Evolutionary conservation across 1,284 basidiomycete species (phyloP).

Genomic region (Rhodofomes roseus): DNA sequence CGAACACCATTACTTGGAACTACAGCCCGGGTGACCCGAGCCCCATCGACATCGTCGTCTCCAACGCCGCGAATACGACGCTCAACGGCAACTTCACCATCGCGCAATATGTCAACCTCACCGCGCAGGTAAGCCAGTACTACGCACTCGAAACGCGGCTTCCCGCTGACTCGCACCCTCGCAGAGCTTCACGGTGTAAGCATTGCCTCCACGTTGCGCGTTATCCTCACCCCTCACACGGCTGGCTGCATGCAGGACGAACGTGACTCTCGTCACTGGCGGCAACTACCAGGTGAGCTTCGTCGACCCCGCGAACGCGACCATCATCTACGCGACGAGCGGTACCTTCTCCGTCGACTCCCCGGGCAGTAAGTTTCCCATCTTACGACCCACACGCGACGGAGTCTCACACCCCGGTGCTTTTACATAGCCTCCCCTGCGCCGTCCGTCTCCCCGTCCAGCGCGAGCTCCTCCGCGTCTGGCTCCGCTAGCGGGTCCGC

Average conservation of each 20-base stretch:
- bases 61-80: conserved; percentile 30
- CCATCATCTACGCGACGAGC: conserved; percentile 39
- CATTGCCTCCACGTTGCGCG: background rate
- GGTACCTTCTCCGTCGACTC: conserved; percentile 36
- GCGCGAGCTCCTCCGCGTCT: conserved; percentile 1
- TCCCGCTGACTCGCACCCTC: background rate
- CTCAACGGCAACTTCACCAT: conserved; percentile 37
- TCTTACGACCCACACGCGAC: background rate
- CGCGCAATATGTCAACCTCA: conserved; percentile 29
- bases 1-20: conserved; percentile 35
- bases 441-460: conserved; percentile 7
- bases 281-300: conserved; percentile 40
- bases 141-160: background rate
- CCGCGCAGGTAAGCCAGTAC: conserved; percentile 21
- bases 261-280: conserved; percentile 33
- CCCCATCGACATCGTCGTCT: conserved; percentile 31
- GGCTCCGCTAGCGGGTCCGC: conserved; percentile 6
- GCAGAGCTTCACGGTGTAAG: conserved; percentile 23
- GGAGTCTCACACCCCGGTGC: background rate
- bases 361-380: conserved; percentile 31
- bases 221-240: background rate
- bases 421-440: conserved; percentile 14
- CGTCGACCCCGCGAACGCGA: conserved; percentile 38
- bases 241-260: conserved; percentile 20
- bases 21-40: conserved; percentile 31